A percentile compares a stretch with the other conserved stretches of the same genome.
These are phyloP conservation scores for Metarhizium anisopliae DNA, from an alignment of 2,329 filamentous ascomycete genomes.

Conservation along the genomic window DNA sequence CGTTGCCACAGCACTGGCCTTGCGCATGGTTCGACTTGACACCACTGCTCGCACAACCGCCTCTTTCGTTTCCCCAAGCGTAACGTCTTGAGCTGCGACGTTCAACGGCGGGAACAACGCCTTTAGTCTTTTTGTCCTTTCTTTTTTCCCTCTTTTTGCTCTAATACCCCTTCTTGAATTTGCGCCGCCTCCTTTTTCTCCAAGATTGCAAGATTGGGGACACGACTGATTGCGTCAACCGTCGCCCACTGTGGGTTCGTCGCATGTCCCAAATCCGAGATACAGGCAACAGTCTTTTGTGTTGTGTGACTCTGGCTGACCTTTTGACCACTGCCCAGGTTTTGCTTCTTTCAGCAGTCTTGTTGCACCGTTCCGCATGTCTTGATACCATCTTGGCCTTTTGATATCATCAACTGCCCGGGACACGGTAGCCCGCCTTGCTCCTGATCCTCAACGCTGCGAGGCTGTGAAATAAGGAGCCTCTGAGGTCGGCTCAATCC, in stretches of 20 bases:
- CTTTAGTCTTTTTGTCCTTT: background rate
- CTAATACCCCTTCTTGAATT: background rate
- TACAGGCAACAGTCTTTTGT: background rate
- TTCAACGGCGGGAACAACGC: background rate
- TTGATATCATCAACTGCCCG: slow-evolving; percentile 8
- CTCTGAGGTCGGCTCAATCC: background rate
- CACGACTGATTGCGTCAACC: background rate
- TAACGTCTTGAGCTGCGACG: background rate
- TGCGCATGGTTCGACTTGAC: background rate
- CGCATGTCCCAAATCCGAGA: background rate
- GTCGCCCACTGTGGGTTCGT: background rate
- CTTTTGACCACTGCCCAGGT: background rate
- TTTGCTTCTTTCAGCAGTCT: slow-evolving; percentile 2
- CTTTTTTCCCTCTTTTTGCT: background rate
- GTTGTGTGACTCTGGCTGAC: slow-evolving; percentile 5
- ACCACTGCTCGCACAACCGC: background rate
- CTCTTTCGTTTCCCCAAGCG: background rate
- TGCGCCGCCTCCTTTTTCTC: background rate
- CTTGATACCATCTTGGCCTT: slow-evolving; percentile 16
- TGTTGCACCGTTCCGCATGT: slow-evolving; percentile 17
- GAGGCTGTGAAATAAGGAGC: background rate
- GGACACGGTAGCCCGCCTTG: background rate
- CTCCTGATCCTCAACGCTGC: background rate
- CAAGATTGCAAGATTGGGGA: background rate
- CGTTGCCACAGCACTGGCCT: slow-evolving; percentile 2